Percentiles rank a stretch among this genome's conserved stretches.
phyloP scores from a whole-genome alignment of 2,329 filamentous ascomycete genomes.

The Nemania sp. region DNA sequence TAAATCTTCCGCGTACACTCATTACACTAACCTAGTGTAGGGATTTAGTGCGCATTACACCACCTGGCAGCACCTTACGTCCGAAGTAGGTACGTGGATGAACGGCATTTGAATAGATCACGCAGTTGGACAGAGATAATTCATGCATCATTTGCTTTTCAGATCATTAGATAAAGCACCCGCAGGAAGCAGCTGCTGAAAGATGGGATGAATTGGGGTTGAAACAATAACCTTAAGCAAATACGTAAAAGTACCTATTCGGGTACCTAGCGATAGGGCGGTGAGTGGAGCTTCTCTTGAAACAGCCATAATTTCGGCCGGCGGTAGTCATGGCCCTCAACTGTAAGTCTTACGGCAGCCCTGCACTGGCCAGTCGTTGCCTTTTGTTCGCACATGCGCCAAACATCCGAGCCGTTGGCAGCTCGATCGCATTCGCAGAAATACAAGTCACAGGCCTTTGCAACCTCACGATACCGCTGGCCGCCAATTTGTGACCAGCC shows the following conservation, averaged over 20 bases:
- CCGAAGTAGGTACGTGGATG: too few relatives aligned
- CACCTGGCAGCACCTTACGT: too few relatives aligned
- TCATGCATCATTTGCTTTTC: too few relatives aligned
- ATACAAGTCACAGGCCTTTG: constrained; percentile 1
- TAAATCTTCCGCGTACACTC: too few relatives aligned
- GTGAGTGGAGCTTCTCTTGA: constrained; percentile 18
- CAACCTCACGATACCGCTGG: neutral
- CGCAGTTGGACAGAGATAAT: too few relatives aligned
- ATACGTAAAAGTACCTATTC: neutral
- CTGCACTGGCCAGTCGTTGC: constrained; percentile 15
- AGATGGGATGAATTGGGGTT: constrained; percentile 2
- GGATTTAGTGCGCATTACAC: too few relatives aligned
- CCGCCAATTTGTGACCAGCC: neutral
- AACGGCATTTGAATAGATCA: too few relatives aligned
- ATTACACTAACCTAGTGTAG: too few relatives aligned
- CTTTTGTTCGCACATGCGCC: neutral
- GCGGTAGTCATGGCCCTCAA: constrained; percentile 3
- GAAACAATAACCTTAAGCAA: too few relatives aligned
- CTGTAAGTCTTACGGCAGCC: neutral
- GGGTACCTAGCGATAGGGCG: neutral
- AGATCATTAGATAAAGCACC: too few relatives aligned
- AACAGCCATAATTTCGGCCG: constrained; percentile 28
- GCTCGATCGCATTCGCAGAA: neutral
- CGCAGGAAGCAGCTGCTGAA: too few relatives aligned
- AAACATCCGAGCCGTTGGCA: neutral